Conservation (phyloP, 2,329 filamentous ascomycete species). For the Monilinia fructicola region DNA sequence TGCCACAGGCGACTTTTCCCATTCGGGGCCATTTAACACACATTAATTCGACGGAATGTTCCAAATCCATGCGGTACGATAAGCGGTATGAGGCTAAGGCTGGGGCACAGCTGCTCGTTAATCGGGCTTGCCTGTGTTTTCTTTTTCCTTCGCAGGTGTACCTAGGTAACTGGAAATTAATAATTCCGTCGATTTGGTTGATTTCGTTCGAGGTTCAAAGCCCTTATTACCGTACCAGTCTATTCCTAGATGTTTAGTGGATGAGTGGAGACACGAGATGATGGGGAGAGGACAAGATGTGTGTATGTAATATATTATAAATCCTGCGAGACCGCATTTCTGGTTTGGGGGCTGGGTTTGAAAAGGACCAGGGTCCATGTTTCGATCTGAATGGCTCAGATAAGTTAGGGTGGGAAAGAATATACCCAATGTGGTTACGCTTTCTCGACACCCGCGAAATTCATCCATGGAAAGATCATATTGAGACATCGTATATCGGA, state of each 20-base stretch:
- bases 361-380: slow-evolving; percentile 1
- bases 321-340: not conserved
- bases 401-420: not conserved
- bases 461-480: not conserved
- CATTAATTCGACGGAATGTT: slow-evolving; percentile 11
- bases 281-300: not conserved
- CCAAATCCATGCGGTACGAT: not conserved
- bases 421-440: not conserved
- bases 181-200: not conserved
- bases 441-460: not conserved
- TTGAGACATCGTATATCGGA: slow-evolving; percentile 6
- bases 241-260: not conserved
- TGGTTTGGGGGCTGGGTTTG: slow-evolving; percentile 13
- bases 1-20: slow-evolving; percentile 3
- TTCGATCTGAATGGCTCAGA: not conserved
- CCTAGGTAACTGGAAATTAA: not conserved
- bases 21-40: slow-evolving; percentile 2
- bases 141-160: not conserved
- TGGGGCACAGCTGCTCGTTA: not conserved
- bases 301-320: not conserved
- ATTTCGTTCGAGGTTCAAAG: not conserved
- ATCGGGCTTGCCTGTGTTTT: not conserved
- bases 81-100: slow-evolving; percentile 2
- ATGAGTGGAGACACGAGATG: not conserved
- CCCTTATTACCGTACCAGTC: not conserved